These are phyloP conservation scores for Aegilops umbellulata DNA, from an alignment of 176 grass and related monocot species.

Conservation along the genomic window DNA sequence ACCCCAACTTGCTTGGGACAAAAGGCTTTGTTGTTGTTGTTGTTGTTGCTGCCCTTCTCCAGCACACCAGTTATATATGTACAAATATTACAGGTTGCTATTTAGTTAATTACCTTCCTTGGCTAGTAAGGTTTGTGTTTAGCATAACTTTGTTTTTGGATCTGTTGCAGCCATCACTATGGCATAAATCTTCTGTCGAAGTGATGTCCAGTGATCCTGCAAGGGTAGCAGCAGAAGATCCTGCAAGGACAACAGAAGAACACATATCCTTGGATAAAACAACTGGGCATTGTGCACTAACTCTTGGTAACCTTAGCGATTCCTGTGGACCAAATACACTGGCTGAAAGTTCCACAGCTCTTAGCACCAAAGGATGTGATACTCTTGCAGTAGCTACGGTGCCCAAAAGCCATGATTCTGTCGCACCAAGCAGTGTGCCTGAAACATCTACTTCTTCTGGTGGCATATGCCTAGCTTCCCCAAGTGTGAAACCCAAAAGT, in stretches of 20 bases:
- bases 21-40: too few relatives aligned
- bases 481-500: slow-evolving; percentile 12
- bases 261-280: slow-evolving; percentile 19
- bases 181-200: slow-evolving; percentile 42
- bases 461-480: not conserved
- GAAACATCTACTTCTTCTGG: slow-evolving; percentile 31
- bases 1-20: too few relatives aligned
- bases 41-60: not conserved
- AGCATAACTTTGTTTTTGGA: not conserved
- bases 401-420: slow-evolving; percentile 6
- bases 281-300: slow-evolving; percentile 11
- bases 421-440: slow-evolving; percentile 7
- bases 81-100: slow-evolving; percentile 1
- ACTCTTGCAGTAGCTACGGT: not conserved
- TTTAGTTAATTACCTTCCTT: slow-evolving; percentile 13
- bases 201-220: slow-evolving; percentile 11
- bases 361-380: slow-evolving; percentile 30
- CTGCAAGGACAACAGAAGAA: slow-evolving; percentile 24
- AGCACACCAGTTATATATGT: slow-evolving; percentile 10
- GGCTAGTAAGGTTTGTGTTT: not conserved
- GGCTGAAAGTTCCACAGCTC: slow-evolving; percentile 2
- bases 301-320: slow-evolving; percentile 15
- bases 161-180: slow-evolving; percentile 49
- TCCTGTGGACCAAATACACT: slow-evolving; percentile 8
- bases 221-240: slow-evolving; percentile 24